These are phyloP conservation scores for Hypoxylon sp. DNA, from an alignment of 2,329 filamentous ascomycete genomes.

Conservation along the genomic window DNA sequence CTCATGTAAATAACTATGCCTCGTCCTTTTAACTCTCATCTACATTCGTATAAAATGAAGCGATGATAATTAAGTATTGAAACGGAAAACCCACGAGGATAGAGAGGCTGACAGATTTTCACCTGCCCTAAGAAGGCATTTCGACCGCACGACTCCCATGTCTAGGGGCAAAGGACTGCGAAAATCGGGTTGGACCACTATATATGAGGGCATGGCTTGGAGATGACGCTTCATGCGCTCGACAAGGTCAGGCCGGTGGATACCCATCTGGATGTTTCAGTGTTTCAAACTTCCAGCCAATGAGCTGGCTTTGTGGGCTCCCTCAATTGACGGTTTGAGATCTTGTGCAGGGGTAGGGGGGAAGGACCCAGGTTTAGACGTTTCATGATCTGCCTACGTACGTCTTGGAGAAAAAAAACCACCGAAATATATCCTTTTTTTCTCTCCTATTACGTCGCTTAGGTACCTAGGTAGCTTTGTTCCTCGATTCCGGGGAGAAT, in stretches of 20 bases:
- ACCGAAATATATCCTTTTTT: slow-evolving; percentile 29
- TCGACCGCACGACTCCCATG: slow-evolving; percentile 2
- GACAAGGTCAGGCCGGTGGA: slow-evolving; percentile 11
- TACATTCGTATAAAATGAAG: slow-evolving; percentile 10
- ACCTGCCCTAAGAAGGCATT: slow-evolving; percentile 40
- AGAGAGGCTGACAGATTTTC: slow-evolving; percentile 25
- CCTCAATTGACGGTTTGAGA: slow-evolving; percentile 37
- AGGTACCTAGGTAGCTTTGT: slow-evolving; percentile 16
- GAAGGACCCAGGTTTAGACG: slow-evolving; percentile 22
- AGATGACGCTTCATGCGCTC: slow-evolving; percentile 42
- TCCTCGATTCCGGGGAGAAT: slow-evolving; percentile 20
- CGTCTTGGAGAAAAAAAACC: slow-evolving; percentile 22
- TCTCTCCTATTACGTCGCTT: slow-evolving; percentile 12
- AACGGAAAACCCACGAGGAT: slow-evolving; percentile 24
- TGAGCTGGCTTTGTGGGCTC: slow-evolving; percentile 25
- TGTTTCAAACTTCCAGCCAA: slow-evolving; percentile 41
- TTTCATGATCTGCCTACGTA: slow-evolving; percentile 42
- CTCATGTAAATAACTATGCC: slow-evolving; percentile 8
- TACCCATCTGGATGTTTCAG: slow-evolving; percentile 40
- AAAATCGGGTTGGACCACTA: slow-evolving; percentile 26
- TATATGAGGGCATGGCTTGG: slow-evolving; percentile 39
- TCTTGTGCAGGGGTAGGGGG: slow-evolving; percentile 41
- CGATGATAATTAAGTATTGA: slow-evolving; percentile 31
- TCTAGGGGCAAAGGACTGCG: not conserved
- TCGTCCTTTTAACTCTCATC: not conserved